Evolutionary conservation across 2,329 filamentous ascomycete genomes (phyloP).

Genomic region (Emmonsiellopsis sp.): DNA sequence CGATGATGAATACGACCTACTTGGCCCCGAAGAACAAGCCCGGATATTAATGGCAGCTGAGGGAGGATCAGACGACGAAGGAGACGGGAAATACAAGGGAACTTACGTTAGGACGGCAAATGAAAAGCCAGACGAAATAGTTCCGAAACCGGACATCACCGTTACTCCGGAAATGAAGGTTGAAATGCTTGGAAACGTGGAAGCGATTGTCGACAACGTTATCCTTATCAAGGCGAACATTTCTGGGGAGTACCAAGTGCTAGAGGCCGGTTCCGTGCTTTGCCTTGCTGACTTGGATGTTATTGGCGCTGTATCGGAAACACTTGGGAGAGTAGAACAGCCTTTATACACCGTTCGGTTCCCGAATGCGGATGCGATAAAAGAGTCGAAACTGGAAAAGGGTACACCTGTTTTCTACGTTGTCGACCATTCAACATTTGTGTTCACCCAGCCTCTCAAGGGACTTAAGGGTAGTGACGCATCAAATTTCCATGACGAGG

Average conservation of each 20-base stretch:
- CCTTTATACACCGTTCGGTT: constrained; percentile 81
- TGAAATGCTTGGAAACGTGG: constrained; percentile 62
- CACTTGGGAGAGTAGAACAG: constrained; percentile 73
- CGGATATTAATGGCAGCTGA: constrained; percentile 78
- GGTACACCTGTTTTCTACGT: constrained; percentile 73
- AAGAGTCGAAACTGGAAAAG: constrained; percentile 54
- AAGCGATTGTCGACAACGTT: constrained; percentile 68
- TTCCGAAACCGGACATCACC: constrained; percentile 67
- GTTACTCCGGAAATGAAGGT: constrained; percentile 70
- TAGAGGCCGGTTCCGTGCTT: constrained; percentile 75
- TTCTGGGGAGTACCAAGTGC: constrained; percentile 72
- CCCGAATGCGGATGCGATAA: constrained; percentile 57
- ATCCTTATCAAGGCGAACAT: constrained; percentile 69
- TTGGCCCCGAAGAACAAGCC: constrained; percentile 74
- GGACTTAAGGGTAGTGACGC: constrained; percentile 81
- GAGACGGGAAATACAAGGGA: constrained; percentile 32
- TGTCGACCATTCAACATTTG: constrained; percentile 65
- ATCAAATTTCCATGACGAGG: constrained; percentile 90
- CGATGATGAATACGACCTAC: constrained; percentile 56
- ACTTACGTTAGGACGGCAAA: constrained; percentile 68
- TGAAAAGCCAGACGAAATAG: constrained; percentile 54
- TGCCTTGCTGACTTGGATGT: constrained; percentile 67
- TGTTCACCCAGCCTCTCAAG: constrained; percentile 77
- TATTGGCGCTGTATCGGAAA: constrained; percentile 74
- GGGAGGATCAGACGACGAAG: constrained; percentile 69